Conservation (phyloP, 2,329 filamentous ascomycete genomes). For the Zasmidium citrigriseum region DNA sequence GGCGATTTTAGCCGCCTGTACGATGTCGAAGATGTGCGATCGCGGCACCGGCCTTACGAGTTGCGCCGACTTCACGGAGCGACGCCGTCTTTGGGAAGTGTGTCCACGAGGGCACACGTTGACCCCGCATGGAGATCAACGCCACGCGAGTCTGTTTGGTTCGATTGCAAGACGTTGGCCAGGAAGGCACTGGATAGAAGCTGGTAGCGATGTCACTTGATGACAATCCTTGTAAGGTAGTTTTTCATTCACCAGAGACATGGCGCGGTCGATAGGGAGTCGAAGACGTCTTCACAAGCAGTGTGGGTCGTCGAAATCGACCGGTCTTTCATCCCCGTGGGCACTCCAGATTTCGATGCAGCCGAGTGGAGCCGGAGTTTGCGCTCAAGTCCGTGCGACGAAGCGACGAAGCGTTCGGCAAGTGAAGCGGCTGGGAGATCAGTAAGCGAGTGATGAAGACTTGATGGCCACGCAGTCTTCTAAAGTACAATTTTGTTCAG, state of each 20-base stretch:
- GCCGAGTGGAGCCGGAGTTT: conserved; percentile 1
- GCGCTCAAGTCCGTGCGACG: background rate
- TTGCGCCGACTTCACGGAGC: background rate
- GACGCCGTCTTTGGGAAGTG: background rate
- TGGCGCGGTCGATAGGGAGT: background rate
- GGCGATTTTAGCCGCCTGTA: background rate
- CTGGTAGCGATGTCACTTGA: background rate
- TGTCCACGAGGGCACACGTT: background rate
- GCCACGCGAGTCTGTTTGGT: background rate
- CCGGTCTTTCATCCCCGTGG: background rate
- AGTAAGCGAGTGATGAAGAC: no score
- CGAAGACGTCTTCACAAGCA: background rate
- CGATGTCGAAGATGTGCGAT: background rate
- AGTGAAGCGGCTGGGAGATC: background rate
- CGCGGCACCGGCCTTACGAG: background rate
- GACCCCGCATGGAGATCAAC: background rate
- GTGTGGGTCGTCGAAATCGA: background rate
- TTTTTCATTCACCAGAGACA: background rate
- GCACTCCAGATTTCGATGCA: conserved; percentile 1
- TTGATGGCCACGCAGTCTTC: no score
- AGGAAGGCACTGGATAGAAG: background rate
- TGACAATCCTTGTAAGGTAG: background rate
- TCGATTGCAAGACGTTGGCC: background rate
- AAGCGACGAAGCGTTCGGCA: background rate
- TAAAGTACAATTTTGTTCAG: background rate